Conservation (phyloP, 371 early-diverging fungal genomes). For the Actinomortierella wolfii region DNA sequence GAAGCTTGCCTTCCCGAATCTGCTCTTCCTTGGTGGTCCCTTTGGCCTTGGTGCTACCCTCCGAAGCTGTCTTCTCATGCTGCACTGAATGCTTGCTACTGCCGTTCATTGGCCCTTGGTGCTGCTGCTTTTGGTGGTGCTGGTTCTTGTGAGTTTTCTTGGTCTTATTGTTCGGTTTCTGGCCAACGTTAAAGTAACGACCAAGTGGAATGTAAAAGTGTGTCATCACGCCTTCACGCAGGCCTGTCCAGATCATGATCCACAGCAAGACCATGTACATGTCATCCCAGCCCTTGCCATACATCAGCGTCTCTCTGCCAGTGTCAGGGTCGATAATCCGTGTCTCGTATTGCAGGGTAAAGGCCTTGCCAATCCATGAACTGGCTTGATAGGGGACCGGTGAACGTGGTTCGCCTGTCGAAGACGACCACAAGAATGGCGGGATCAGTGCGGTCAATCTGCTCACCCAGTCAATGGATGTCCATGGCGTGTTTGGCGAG, state of each 20-base stretch:
- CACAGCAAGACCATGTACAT: conserved; percentile 69
- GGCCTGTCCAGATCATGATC: conserved; percentile 69
- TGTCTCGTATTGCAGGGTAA: conserved; percentile 29
- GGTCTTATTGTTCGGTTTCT: conserved; percentile 1
- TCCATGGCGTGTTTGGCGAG: conserved; percentile 13
- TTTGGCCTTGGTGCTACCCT: not conserved
- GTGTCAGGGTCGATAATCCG: conserved; percentile 19
- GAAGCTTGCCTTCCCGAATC: conserved; percentile 35
- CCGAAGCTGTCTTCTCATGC: too few relatives aligned
- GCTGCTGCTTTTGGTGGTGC: not conserved
- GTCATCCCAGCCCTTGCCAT: conserved; percentile 57
- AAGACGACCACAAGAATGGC: conserved; percentile 4
- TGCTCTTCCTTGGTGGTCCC: conserved; percentile 17
- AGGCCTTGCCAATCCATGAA: conserved; percentile 3
- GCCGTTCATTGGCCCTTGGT: not conserved
- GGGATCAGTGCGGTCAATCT: conserved; percentile 33
- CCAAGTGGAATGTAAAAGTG: conserved; percentile 65
- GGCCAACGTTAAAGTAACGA: conserved; percentile 4
- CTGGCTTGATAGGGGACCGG: too few relatives aligned
- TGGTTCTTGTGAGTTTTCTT: not conserved
- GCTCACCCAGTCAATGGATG: conserved; percentile 25
- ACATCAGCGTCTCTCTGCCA: conserved; percentile 36
- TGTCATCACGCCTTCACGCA: conserved; percentile 67
- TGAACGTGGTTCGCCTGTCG: too few relatives aligned
- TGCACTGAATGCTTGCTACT: too few relatives aligned